A percentile compares a stretch with the other conserved stretches of the same genome.
Conservation (phyloP, 768 basidiomycete species). For the Lactifluus rugatus region DNA sequence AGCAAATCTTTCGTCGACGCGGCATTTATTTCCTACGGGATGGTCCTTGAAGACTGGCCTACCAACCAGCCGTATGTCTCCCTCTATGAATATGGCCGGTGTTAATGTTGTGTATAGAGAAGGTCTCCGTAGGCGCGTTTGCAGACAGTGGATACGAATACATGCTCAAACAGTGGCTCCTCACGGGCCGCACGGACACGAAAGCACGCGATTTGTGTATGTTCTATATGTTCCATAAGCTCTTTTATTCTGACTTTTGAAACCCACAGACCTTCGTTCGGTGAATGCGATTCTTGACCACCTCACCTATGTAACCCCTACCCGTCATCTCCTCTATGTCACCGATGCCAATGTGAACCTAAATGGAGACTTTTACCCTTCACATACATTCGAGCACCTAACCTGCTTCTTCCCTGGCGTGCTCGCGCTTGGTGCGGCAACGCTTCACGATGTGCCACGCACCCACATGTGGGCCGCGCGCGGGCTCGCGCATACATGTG, state of each 20-base stretch:
- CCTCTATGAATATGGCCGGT: neutral
- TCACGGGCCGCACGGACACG: conserved; percentile 55
- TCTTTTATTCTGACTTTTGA: neutral
- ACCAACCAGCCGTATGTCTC: conserved; percentile 37
- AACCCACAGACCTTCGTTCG: conserved; percentile 43
- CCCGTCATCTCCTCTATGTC: conserved; percentile 60
- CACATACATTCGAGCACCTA: conserved; percentile 63
- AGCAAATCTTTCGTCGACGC: conserved; percentile 32
- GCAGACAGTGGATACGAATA: conserved; percentile 78
- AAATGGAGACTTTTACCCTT: neutral
- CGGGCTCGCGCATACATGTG: conserved; percentile 67
- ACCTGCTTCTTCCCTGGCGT: conserved; percentile 75
- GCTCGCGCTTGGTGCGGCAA: conserved; percentile 60
- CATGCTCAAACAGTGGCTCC: conserved; percentile 63
- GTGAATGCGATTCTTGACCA: conserved; percentile 52
- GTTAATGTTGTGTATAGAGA: conserved; percentile 24
- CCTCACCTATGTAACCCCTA: conserved; percentile 57
- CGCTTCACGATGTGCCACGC: conserved; percentile 45
- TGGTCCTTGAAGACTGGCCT: conserved; percentile 42
- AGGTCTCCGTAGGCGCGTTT: conserved; percentile 50
- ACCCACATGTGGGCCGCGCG: conserved; percentile 69
- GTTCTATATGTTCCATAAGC: conserved; percentile 19
- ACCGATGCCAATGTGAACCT: conserved; percentile 37
- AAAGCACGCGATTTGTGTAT: conserved; percentile 58
- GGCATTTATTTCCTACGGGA: conserved; percentile 48